These are phyloP conservation scores for Mariannaea sp. DNA, from an alignment of 2,329 filamentous ascomycete species.

Conservation along the genomic window DNA sequence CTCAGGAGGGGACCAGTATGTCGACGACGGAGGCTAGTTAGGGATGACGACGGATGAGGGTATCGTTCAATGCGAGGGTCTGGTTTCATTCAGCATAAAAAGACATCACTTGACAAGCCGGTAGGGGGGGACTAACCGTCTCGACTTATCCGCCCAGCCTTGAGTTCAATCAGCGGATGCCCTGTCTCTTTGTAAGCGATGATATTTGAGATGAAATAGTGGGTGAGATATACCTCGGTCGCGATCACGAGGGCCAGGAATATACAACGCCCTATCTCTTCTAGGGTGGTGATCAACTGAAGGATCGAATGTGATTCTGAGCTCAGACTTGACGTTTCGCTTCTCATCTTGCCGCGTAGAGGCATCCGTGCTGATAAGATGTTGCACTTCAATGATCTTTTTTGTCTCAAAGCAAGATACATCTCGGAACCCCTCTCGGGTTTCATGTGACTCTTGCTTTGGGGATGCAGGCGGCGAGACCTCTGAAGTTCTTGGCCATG, in stretches of 20 bases:
- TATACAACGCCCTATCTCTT: slow-evolving; percentile 36
- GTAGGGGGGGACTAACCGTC: slow-evolving; percentile 21
- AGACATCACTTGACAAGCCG: neutral
- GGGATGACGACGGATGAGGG: slow-evolving; percentile 20
- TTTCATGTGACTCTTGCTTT: neutral
- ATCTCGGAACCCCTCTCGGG: neutral
- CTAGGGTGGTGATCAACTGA: slow-evolving; percentile 35
- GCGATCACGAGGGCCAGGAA: slow-evolving; percentile 42
- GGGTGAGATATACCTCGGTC: slow-evolving; percentile 32
- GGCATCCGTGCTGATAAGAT: neutral
- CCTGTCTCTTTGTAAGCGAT: slow-evolving; percentile 25
- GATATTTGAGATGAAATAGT: neutral
- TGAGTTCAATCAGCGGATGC: slow-evolving; percentile 36
- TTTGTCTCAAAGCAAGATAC: neutral
- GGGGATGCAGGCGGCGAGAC: neutral
- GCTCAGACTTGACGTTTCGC: slow-evolving; percentile 7
- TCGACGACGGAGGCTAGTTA: slow-evolving; percentile 32
- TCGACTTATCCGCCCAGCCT: slow-evolving; percentile 25
- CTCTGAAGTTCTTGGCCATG: neutral
- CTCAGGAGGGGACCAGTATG: slow-evolving; percentile 33
- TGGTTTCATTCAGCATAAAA: slow-evolving; percentile 11
- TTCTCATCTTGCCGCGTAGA: slow-evolving; percentile 1
- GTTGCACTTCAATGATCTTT: neutral
- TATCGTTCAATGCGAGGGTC: slow-evolving; percentile 29
- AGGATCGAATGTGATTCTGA: slow-evolving; percentile 39